Base-by-base conservation (phyloP, 352 stramenopile species). In the Thalassiosira ordinaria region DNA sequence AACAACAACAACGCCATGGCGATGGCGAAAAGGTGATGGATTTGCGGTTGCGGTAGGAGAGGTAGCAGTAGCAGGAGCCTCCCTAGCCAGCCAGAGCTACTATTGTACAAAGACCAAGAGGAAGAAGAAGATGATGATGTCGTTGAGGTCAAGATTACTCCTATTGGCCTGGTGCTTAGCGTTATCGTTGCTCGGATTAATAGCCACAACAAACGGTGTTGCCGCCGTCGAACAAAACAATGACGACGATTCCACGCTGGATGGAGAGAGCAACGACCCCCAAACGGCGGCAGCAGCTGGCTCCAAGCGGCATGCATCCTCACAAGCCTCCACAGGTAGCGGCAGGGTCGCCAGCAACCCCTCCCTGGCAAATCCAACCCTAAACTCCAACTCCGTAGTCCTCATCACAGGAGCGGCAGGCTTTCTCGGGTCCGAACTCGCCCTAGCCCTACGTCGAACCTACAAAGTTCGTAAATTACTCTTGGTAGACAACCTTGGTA, bases 401-500 rank as follows among this genome's bases (percentile, higher is more conserved):
- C 57, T 94, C 13, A 88, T 98, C 73, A 98, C 94, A 1, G 96
- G 96, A 3, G 95, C 92, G 11, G 96, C 95, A 4, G 95, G 95
- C 39, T 98, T 98, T 84, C 94, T 98, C 71, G 96, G 96, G 26
- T 88, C 78, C 11, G 84, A 92, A 76, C 44, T 93, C 0, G 84
- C 85, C 0, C 70, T 93, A 46, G 86, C 88, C 13, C 74, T 93
- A 6, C 68, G 85, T 46, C 78, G 86, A 24, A 91, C 82, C 5
- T 93, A 93, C 74, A 51, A 61, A 33, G 68, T 85, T 0, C 80
- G 80, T 26, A 80, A 85, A 27, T 62, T 93, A 8, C 72, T 93
- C 44, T 74, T 83, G 16, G 80, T 93, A 0, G 88, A 93, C 68
- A 64, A 82, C 16, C 71, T 93, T 41, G 74, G 70, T 0, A 71